Base-by-base conservation (phyloP, 2,329 filamentous ascomycete species). In the Herpotrichia juniperi region DNA sequence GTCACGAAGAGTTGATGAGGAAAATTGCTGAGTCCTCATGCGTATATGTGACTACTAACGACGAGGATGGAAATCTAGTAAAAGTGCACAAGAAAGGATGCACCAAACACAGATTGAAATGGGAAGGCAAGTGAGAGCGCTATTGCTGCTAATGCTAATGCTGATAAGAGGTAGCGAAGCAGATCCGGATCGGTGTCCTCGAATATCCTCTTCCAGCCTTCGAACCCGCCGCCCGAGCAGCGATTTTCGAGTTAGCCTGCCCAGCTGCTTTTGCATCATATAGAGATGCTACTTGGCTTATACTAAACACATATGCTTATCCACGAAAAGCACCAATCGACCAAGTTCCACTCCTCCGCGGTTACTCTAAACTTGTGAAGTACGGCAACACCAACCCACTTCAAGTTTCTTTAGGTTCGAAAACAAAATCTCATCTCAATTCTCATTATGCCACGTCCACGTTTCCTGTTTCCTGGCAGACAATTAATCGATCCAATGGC, bases 201-300 rank as follows among this genome's bases (percentile, higher is more conserved):
- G 83, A 86, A 57, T 71, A 79, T 46, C 79, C 77, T 1, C 68
- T 86, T 0, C 83, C 83, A 2, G 32, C 45, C 0, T 50, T 72
- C 2, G 42, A 61, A 0, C 52, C 64, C 2, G 58, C 74, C 9
- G 71, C 70, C n/a, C 77, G 79, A 26, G 73, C 72, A 0, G 67
- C 82, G 0, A 55, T 86, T 0, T 84, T 86, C 45, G 84, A 87
- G 54, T 65, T 86, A 1, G 53, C 47, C 0, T 71, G 74, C 19
- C 83, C 84, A 0, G 26, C 58, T 2, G 68, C 69, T 3, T 77
- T 84, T 19, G 68, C 69, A 2, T 64, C 68, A 0, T 87, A 85
- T 62, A 75, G 84, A 11, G 76, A 83, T 48, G 69, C 74, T 3
- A 83, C 81, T 0, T 85, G 81, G 80, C 61, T 57, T 3, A 74